Conservation (phyloP, 768 basidiomycete species). For the Vararia minispora region DNA sequence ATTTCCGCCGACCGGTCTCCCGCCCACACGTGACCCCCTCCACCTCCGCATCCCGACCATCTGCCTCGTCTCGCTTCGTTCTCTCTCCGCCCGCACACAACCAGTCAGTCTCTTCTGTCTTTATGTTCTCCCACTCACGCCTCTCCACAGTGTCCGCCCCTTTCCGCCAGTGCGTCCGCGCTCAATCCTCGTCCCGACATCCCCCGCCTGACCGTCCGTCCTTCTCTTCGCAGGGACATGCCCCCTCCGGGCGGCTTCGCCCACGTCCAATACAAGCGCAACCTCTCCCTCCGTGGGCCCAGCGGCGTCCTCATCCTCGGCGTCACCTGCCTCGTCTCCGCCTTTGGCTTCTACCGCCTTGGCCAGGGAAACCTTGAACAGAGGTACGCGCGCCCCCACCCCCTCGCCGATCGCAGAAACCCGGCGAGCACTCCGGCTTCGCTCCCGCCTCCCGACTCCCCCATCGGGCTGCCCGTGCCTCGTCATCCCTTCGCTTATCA, state of each 20-base stretch:
- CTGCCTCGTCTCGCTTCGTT: no score
- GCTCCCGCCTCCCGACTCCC: constrained; percentile 52
- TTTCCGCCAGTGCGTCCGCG: constrained; percentile 47
- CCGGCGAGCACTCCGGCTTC: constrained; percentile 55
- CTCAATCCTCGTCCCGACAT: constrained; percentile 13
- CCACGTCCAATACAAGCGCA: constrained; percentile 88
- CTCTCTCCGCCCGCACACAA: no score
- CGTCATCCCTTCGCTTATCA: constrained; percentile 17
- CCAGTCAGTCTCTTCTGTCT: no score
- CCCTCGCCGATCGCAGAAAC: constrained; percentile 17
- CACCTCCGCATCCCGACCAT: no score
- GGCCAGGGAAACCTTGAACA: constrained; percentile 88
- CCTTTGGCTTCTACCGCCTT: constrained; percentile 85
- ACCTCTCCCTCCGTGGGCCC: constrained; percentile 83
- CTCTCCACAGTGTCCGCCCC: constrained; percentile 54
- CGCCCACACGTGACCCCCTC: no score
- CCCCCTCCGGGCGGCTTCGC: constrained; percentile 93
- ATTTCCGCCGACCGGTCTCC: no score
- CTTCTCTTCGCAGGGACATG: constrained; percentile 62
- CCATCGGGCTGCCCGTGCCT: constrained; percentile 12
- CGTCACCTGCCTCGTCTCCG: constrained; percentile 77
- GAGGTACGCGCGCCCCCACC: constrained; percentile 47
- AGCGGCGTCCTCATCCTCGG: constrained; percentile 78
- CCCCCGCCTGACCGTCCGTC: constrained; percentile 3
- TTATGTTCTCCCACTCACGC: no score